These are phyloP conservation scores for Aspergillus felis DNA, from an alignment of 2,329 filamentous ascomycete genomes.

Conservation along the genomic window DNA sequence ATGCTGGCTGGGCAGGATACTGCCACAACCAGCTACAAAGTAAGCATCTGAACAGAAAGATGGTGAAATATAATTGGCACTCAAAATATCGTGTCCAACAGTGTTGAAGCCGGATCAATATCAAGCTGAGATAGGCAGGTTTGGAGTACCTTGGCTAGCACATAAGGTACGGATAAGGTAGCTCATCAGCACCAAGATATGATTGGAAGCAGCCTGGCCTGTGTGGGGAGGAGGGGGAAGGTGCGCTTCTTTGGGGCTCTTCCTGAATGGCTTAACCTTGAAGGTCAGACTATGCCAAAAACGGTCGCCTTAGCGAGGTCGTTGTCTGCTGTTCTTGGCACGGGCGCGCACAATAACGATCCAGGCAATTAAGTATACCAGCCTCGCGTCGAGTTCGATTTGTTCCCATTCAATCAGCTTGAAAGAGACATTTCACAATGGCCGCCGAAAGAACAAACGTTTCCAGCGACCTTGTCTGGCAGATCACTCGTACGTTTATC, in stretches of 20 bases:
- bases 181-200: background rate
- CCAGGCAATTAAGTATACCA: conserved; percentile 10
- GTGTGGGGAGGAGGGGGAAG: background rate
- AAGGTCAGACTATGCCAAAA: conserved; percentile 29
- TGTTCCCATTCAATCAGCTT: conserved; percentile 21
- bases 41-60: conserved; percentile 6
- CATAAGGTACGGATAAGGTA: background rate
- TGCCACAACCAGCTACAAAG: conserved; percentile 6
- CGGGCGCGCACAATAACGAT: conserved; percentile 26
- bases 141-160: background rate
- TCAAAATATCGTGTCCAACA: background rate
- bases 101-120: background rate
- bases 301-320: conserved; percentile 37
- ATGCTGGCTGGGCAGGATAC: conserved; percentile 7
- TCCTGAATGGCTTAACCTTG: background rate
- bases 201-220: background rate
- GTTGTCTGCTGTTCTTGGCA: conserved; percentile 24
- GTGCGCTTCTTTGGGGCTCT: background rate
- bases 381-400: conserved; percentile 20
- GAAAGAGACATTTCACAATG: conserved; percentile 33
- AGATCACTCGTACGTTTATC: conserved; percentile 77
- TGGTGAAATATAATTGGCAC: background rate
- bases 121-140: background rate
- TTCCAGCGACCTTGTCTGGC: conserved; percentile 90
- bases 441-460: conserved; percentile 63